These are phyloP conservation scores for Zygoascus hellenicus DNA, from an alignment of 1,139 yeast genomes.

Conservation along the genomic window DNA sequence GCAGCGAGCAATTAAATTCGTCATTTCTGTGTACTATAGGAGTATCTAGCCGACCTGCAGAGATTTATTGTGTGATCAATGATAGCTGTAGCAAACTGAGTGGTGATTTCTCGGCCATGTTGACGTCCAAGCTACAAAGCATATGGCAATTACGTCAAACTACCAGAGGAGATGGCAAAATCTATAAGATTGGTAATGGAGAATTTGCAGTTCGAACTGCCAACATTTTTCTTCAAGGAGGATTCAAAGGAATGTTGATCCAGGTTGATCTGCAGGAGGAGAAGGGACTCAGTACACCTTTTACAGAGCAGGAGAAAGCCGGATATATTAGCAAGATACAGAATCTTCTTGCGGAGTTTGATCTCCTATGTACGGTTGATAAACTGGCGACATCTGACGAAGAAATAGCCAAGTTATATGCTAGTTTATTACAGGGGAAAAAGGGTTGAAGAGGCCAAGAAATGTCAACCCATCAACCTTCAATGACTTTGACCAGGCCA, in stretches of 20 bases:
- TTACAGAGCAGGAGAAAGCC: constrained; percentile 4
- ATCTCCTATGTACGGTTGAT: constrained; percentile 3
- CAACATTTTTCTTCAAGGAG: constrained; percentile 69
- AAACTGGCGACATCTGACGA: constrained; percentile 4
- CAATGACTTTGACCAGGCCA: constrained; percentile 42
- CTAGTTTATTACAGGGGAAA: constrained; percentile 6
- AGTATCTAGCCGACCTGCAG: constrained; percentile 49
- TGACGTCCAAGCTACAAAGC: constrained; percentile 54
- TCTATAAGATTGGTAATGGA: constrained; percentile 40
- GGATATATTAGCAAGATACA: constrained; percentile 3
- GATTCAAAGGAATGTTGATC: constrained; percentile 62
- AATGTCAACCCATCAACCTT: background rate
- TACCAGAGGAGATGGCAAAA: constrained; percentile 70
- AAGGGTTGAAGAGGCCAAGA: constrained; percentile 2
- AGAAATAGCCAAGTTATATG: constrained; percentile 10
- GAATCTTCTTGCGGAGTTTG: constrained; percentile 2
- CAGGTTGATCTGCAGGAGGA: constrained; percentile 39
- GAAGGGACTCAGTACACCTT: background rate
- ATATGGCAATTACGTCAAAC: constrained; percentile 68
- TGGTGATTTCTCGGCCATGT: constrained; percentile 31
- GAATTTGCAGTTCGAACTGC: constrained; percentile 48
- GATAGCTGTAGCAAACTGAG: constrained; percentile 27
- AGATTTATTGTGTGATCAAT: constrained; percentile 50
- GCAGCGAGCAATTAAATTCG: constrained; percentile 3
- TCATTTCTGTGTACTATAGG: constrained; percentile 50